Base-by-base conservation (phyloP, 2,329 filamentous ascomycete genomes). In the Lizonia empirigonia region DNA sequence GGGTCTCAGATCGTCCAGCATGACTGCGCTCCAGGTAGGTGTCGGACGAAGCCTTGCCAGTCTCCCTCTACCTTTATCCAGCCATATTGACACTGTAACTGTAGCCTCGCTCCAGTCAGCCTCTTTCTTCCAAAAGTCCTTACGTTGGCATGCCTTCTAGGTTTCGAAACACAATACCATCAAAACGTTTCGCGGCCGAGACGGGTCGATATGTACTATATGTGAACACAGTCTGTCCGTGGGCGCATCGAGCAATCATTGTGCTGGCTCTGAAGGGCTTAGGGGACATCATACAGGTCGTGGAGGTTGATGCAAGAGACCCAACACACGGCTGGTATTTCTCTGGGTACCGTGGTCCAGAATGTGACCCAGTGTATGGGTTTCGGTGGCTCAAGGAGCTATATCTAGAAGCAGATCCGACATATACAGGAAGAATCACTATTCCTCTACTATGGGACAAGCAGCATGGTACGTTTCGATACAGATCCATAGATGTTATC, bases 401-500 rank as follows among this genome's bases (percentile, higher is more conserved):
- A 33, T 95, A 95, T 76, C 84, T 90, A 71, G 80, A 81, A 56
- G 84, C 82, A 6, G 82, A 91, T 61, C 80, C 85, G 2, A 38
- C 56, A 7, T 72, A 72, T 39, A 60, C 55, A 9, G 68, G 69
- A 12, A 81, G 91, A n/a, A 91, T 90, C 69, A 94, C 90, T 0
- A 89, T 96, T 16, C 91, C 91, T 0, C 83, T 90, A 20, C 78
- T 96, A 40, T 89, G 84, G 77, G 87, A 90, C 59, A 87, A 84
- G 68, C 83, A 87, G 68, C 77, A 77, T 32, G 53, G 66, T 69
- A 47, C 9, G 58, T 42, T 7, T 22, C 2, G 3, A 4, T 20
- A 18, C 3, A 2, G 1, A 8, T 16, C 2, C 23, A 13, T 12
- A 7, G 7, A 15, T 24, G 20, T 16, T 3, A 13, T 7, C 16